Evolutionary conservation across 331 rosid genomes (phyloP).

Genomic region (Quercus lobata): DNA sequence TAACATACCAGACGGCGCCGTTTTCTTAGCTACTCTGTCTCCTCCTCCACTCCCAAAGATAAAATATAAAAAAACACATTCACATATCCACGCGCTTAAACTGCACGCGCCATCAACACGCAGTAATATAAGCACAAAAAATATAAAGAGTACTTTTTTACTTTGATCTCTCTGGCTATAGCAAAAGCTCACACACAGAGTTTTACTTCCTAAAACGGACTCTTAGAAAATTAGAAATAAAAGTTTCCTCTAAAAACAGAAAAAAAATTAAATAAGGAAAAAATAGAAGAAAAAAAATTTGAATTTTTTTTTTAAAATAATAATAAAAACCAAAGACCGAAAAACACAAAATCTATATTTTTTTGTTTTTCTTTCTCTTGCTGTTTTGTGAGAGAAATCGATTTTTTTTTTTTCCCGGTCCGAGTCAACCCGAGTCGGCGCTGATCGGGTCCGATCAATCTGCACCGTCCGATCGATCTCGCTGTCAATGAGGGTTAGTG

Average conservation of each 20-base stretch:
- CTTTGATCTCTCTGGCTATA: background rate
- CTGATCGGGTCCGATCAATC: constrained; percentile 39
- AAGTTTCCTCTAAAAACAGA: background rate
- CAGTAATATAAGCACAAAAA: background rate
- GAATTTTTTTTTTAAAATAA: background rate
- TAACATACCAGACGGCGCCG: background rate
- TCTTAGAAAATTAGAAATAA: background rate
- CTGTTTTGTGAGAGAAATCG: constrained; percentile 23
- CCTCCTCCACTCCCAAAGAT: too few relatives aligned
- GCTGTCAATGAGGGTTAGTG: constrained; percentile 28
- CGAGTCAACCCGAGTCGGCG: constrained; percentile 28
- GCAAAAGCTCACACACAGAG: background rate
- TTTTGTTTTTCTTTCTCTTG: background rate
- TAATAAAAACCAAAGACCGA: constrained; percentile 2
- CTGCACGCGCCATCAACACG: background rate
- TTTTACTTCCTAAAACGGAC: background rate
- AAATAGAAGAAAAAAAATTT: background rate
- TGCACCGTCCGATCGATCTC: constrained; percentile 19
- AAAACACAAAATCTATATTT: background rate
- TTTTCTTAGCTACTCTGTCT: background rate
- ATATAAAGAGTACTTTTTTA: background rate
- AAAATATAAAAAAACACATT: too few relatives aligned
- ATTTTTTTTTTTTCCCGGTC: constrained; percentile 25
- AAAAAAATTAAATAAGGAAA: background rate
- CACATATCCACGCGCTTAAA: background rate